Evolutionary conservation across 306 rosid species (phyloP), one percentile per base, ranked within the genome.

Genomic region (Mucuna pruriens): DNA sequence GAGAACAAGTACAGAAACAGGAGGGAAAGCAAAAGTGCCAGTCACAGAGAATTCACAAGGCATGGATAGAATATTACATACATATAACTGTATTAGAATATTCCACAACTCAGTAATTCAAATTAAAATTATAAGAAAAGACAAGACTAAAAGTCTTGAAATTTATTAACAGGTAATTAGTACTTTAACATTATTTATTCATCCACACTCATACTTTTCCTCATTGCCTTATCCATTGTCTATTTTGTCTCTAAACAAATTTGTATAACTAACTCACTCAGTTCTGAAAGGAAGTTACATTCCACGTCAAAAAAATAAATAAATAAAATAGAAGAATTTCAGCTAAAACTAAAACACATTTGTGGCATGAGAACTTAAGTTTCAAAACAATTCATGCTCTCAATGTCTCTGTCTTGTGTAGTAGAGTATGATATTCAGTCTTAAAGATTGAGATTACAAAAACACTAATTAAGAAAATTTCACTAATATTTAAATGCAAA

Each of bases 321-420:
- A 11, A 10, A 77, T 0, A 49, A 64, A 36, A 36, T 8, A 49
- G 36, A 49, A 17, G 5, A 49, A 17, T 31, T 71, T 49, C 17
- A 38, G 66, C 67, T 54, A 23, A 15, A 80, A 57, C 67, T 54
- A 23, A 15, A 80, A 57, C 9, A 81, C 10, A 17, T 54, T 1
- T 6, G 10, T 74, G 36, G 39, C 69, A 39, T 29, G 61, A 52
- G 61, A 81, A 74, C 61, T 62, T 31, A 26, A 65, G 44, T 52
- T 65, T 51, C 25, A 40, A 51, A 74, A 34, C n/a, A 57, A 54
- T 54, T 66, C 16, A 16, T 31, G 39, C 36, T 46, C 40, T 49
- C 15, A 19, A 74, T 3, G 12, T 67, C 38, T 74, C 12, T 44
- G 58, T 15, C 25, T 29, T 13, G 15, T 44, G 22, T 40, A 44